Evolutionary conservation across 345 rosid species (phyloP), one percentile per base, ranked within the genome.

Genomic region (Gossypium thurberi): DNA sequence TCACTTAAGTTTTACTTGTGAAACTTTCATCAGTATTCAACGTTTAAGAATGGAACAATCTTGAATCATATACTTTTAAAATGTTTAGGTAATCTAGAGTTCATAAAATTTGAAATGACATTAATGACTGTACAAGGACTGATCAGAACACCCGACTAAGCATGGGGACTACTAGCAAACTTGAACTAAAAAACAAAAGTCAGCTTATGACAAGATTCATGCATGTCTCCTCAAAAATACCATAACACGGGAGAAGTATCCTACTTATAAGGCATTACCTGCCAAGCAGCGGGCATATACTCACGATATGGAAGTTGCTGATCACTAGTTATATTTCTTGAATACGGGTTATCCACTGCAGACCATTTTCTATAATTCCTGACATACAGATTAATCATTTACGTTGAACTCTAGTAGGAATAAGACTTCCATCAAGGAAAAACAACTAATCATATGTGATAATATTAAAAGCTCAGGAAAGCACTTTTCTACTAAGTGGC

Each of bases 231-330:
- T 48, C 28, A 43, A 74, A 74, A 52, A 28, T 50, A 10, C 17
- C 69, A 64, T 2, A 61, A 73, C 33, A 23, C 40, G 51, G 50
- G 21, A 43, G 50, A 59, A 46, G 40, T 71, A 67, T 28, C 65
- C 60, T 14, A 76, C 72, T 50, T 62, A 37, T 75, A 28, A 46
- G 58, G 72, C 47, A 69, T 73, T 75, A 91, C 98, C 94, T 89
- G 97, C 98, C 97, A 93, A 68, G 84, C 80, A 78, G 87, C 85
- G 63, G 98, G 93, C 95, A 93, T 93, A 79, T 85, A 89, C 78
- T 91, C 98, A 65, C 87, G 93, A 72, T 83, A 72, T 0, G 69
- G 74, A 78, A 76, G 61, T 65, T 74, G 90, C 46, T 77, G 85
- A 46, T 63, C 44, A 44, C 75, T 81, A 65, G 79, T 18, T 65